Conservation (phyloP, 2,329 filamentous ascomycete species). For the Colletotrichum sojae region DNA sequence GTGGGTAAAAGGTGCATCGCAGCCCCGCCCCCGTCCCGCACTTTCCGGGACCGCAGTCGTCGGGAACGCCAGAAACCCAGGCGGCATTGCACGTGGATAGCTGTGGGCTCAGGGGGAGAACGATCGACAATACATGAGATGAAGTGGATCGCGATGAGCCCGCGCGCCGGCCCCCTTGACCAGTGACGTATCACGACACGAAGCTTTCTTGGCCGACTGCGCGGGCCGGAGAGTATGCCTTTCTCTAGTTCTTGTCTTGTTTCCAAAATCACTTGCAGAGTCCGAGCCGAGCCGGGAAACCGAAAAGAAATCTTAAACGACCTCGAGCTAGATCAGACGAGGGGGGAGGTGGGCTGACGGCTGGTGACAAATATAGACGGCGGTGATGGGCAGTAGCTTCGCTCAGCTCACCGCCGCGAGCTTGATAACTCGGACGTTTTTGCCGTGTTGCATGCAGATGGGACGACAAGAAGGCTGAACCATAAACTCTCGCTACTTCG, state of each 20-base stretch:
- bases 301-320: not conserved
- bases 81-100: no score
- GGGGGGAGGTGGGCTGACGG: no score
- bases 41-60: no score
- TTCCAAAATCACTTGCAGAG: not conserved
- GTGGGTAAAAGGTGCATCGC: no score
- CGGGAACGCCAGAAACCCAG: no score
- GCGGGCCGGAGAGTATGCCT: not conserved
- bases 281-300: not conserved
- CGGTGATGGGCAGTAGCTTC: not conserved
- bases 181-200: not conserved
- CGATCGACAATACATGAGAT: no score
- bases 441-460: not conserved
- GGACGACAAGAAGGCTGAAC: constrained; percentile 2
- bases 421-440: not conserved
- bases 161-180: no score
- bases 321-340: not conserved
- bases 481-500: no score
- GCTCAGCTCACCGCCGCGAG: not conserved
- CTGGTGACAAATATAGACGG: no score
- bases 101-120: no score
- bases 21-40: no score
- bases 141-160: no score
- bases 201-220: not conserved
- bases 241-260: not conserved